Evolutionary conservation across 2,329 filamentous ascomycete genomes (phyloP).

Genomic region (Ascochyta rabiei): DNA sequence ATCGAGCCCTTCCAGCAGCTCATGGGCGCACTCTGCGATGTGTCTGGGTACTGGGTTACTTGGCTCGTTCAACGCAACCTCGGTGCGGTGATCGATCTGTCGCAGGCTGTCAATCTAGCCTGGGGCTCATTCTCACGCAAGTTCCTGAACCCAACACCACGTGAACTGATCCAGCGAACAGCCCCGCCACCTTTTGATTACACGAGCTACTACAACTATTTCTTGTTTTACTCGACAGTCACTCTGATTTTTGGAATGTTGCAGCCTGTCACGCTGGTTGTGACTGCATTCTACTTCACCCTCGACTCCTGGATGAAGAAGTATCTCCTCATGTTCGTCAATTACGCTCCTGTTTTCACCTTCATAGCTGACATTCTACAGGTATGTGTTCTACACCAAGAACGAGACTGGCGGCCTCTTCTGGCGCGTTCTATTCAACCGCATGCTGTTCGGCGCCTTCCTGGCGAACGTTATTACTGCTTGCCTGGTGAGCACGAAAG

Average conservation of each 20-base stretch:
- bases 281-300: constrained; percentile 86
- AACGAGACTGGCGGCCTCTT: constrained; percentile 93
- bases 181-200: constrained; percentile 94
- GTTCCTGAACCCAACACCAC: constrained; percentile 84
- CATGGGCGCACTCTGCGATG: constrained; percentile 76
- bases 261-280: constrained; percentile 84
- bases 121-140: constrained; percentile 84
- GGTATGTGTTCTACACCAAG: constrained; percentile 91
- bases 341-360: background rate
- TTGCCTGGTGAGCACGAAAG: constrained; percentile 74
- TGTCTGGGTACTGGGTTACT: constrained; percentile 87
- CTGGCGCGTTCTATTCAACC: constrained; percentile 91
- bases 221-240: constrained; percentile 91
- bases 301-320: constrained; percentile 93
- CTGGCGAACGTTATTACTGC: constrained; percentile 81
- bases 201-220: constrained; percentile 97
- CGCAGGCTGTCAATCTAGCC: constrained; percentile 82
- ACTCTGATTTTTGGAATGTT: constrained; percentile 82
- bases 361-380: constrained; percentile 21
- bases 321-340: constrained; percentile 76
- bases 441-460: constrained; percentile 82
- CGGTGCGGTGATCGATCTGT: constrained; percentile 91
- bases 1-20: constrained; percentile 67
- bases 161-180: constrained; percentile 89
- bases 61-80: constrained; percentile 85